Base-by-base conservation (phyloP, 2,329 filamentous ascomycete genomes). In the Raffaelea ambrosiae region DNA sequence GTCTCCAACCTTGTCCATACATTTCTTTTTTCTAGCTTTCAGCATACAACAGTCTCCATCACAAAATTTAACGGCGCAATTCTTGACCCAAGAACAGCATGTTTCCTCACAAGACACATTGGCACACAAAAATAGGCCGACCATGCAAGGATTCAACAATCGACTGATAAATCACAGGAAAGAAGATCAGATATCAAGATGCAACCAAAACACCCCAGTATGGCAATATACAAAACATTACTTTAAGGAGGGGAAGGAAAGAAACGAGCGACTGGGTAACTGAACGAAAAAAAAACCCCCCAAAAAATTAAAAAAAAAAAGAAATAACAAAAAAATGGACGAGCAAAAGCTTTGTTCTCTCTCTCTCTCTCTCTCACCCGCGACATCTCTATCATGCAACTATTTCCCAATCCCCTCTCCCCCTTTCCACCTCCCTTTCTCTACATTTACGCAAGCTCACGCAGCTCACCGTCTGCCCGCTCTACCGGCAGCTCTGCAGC, bases 381-480 rank as follows among this genome's bases (percentile, higher is more conserved):
- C 13, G 16, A n/a, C 18, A 8, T 38, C 35, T 29, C 13, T 29
- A 7, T n/a, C 26, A 16, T 20, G n/a, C 16, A 4, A 7, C 14
- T 42, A 16, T 21, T 22, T 18, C 33, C 5, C 29, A 44, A 35
- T 20, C 8, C 29, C n/a, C 22, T 14, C 19, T 22, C 19, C 11
- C 36, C 42, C 48, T 42, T 21, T 45, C 35, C n/a, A n/a, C n/a
- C n/a, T n/a, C n/a, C n/a, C n/a, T n/a, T n/a, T n/a, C n/a, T n/a
- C 43, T 46, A 40, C 33, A 22, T 19, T 51, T 46, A 63, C 5
- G 59, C 58, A 49, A 66, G 48, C 51, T 66, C 63, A 45, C 59
- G 58, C 43, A 63, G 49, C 53, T 65, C 58, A 16, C 58, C 51
- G 48, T 66, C 57, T 3, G 57, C 52, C 38, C 58, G 59, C 39